Evolutionary conservation across 179 eudicot species (phyloP), one percentile per base, ranked within the genome.

Genomic region (Pouteria campechiana): DNA sequence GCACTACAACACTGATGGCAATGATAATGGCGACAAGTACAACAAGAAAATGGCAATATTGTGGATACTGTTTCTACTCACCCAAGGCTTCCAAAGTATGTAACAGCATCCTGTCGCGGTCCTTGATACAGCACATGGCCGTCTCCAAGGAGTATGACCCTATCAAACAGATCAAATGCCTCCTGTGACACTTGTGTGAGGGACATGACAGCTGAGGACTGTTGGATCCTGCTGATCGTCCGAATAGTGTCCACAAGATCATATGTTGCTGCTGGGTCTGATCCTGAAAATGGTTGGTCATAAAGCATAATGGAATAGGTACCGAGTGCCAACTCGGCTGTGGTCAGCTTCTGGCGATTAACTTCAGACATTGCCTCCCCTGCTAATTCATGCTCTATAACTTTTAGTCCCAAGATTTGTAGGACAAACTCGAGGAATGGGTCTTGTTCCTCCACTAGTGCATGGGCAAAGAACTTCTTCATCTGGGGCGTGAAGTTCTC

Each of bases 171-270:
- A 53, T 53, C 39, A n/a, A 31, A 53, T n/a, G 44, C 50, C 35
- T 53, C 58, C 32, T 54, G 35, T 27, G 60, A 45, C 18, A 55
- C 23, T 55, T 55, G 52, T 14, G 45, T 55, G 15, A 55, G 43
- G 5, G 52, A 55, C 60, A 45, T 55, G 39, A 55, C 30, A 18
- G 60, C 60, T 13, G 60, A 55, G 21, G 60, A 55, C 38, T 55
- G 60, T 22, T 54, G 59, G 37, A 55, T 46, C 41, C 60, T 44
- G 44, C 60, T 55, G 14, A 55, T 37, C 32, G 52, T 55, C 37
- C 60, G 28, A n/a, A 46, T 38, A 4, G 60, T 55, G 21, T 55
- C 60, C 52, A 46, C 52, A 17, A 55, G 20, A 24, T 55, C 51
- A 27, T 45, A 55, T 20, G 52, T 55, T 4, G 60, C 60, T 14